These are phyloP conservation scores for Botryotinia globosa DNA, from an alignment of 2,329 filamentous ascomycete genomes.

Conservation along the genomic window DNA sequence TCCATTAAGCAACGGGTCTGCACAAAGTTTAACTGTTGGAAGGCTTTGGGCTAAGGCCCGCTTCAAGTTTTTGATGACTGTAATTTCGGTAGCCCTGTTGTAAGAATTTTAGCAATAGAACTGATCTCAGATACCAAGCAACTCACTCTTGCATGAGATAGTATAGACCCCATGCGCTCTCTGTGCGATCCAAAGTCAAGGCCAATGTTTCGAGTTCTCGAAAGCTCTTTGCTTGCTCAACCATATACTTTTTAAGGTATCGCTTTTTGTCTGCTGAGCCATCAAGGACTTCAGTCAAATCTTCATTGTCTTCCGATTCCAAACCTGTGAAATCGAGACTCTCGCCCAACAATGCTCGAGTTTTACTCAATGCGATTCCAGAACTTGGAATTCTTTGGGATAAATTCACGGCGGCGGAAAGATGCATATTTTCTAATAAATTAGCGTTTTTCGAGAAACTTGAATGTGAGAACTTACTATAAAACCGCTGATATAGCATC, in stretches of 20 bases:
- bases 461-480: conserved; percentile 60
- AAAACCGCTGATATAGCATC: conserved; percentile 76
- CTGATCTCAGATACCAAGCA: neutral
- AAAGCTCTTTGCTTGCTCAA: conserved; percentile 58
- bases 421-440: conserved; percentile 41
- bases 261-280: conserved; percentile 39
- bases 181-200: conserved; percentile 63
- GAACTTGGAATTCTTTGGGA: conserved; percentile 50
- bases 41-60: conserved; percentile 53
- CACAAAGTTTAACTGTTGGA: conserved; percentile 52
- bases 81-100: neutral
- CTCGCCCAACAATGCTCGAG: conserved; percentile 42
- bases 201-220: conserved; percentile 68
- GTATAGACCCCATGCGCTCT: conserved; percentile 51
- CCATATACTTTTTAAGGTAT: conserved; percentile 39
- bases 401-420: conserved; percentile 55
- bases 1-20: conserved; percentile 60
- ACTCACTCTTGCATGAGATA: conserved; percentile 31
- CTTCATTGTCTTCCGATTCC: conserved; percentile 32
- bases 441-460: conserved; percentile 22
- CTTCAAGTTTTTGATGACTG: conserved; percentile 49
- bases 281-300: conserved; percentile 38
- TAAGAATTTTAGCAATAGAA: neutral
- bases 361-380: conserved; percentile 38
- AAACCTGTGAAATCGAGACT: conserved; percentile 39